Evolutionary conservation across 2,329 filamentous ascomycete species (phyloP).

Genomic region (Elsinoe ampelina): DNA sequence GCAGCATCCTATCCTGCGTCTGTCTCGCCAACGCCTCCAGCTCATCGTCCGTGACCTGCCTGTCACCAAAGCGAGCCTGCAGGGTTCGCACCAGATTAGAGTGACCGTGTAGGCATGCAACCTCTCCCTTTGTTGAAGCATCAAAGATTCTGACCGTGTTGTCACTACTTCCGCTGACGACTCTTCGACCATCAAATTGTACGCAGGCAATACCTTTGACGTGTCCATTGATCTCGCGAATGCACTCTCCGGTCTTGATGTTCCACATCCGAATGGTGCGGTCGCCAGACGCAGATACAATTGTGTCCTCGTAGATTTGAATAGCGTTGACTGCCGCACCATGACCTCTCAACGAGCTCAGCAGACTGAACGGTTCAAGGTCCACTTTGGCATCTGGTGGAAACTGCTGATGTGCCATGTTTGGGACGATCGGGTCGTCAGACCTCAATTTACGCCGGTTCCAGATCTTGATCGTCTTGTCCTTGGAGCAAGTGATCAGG

Average conservation of each 20-base stretch:
- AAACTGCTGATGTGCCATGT: conserved; percentile 24
- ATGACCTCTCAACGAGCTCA: conserved; percentile 75
- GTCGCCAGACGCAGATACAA: conserved; percentile 92
- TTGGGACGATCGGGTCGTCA: conserved; percentile 30
- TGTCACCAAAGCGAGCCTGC: conserved; percentile 86
- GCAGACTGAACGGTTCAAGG: conserved; percentile 60
- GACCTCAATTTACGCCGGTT: conserved; percentile 60
- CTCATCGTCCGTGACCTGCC: conserved; percentile 68
- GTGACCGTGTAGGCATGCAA: conserved; percentile 78
- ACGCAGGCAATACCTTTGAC: conserved; percentile 95
- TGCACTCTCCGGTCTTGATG: conserved; percentile 67
- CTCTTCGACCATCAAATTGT: conserved; percentile 85
- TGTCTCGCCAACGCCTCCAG: conserved; percentile 60
- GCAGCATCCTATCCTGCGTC: conserved; percentile 6
- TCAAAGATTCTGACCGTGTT: conserved; percentile 95
- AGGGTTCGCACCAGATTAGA: conserved; percentile 81
- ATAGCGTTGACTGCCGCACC: conserved; percentile 92
- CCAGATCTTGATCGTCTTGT: conserved; percentile 95
- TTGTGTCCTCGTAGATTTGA: conserved; percentile 73
- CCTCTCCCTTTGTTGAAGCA: conserved; percentile 72
- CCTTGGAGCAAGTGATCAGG: conserved; percentile 93
- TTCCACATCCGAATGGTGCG: conserved; percentile 93
- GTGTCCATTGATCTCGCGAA: conserved; percentile 74
- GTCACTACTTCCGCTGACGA: conserved; percentile 93
- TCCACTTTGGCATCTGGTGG: conserved; percentile 42